Percentiles rank a stretch among this genome's conserved stretches.
phyloP scores from a whole-genome alignment of 1,139 yeast species.

The Hansenula lynferdii region DNA sequence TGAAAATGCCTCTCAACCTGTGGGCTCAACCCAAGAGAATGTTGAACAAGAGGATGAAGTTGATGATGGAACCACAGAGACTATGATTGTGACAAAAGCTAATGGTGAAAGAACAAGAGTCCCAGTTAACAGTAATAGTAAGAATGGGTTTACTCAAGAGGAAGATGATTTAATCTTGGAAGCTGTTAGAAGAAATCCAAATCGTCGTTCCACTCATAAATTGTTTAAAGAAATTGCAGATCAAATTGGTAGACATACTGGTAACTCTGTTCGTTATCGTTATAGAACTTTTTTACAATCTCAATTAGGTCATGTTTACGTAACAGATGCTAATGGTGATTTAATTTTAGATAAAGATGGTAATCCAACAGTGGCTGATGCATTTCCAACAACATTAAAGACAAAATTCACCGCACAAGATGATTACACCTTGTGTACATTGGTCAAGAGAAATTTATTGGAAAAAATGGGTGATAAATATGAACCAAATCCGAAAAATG shows the following conservation, averaged over 20 bases:
- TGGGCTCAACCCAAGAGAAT: too few relatives aligned
- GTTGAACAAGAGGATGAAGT: too few relatives aligned
- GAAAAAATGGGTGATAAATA: conserved; percentile 3
- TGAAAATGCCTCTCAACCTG: too few relatives aligned
- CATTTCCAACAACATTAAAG: conserved; percentile 53
- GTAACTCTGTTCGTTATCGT: conserved; percentile 68
- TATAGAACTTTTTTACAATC: conserved; percentile 53
- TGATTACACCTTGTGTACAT: conserved; percentile 54
- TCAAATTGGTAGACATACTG: conserved; percentile 61
- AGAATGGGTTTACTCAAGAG: conserved; percentile 45
- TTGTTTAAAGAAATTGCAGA: conserved; percentile 58
- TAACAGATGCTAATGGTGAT: conserved; percentile 50
- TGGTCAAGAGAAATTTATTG: conserved; percentile 29
- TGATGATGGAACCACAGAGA: neutral
- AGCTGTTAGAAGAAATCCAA: conserved; percentile 60
- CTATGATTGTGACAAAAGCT: neutral
- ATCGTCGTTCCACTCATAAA: conserved; percentile 59
- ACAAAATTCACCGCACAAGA: conserved; percentile 63
- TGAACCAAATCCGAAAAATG: conserved; percentile 22
- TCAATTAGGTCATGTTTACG: conserved; percentile 52
- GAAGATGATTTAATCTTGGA: conserved; percentile 66
- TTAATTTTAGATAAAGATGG: conserved; percentile 47
- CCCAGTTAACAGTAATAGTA: conserved; percentile 21
- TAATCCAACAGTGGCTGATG: conserved; percentile 36
- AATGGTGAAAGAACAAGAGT: neutral